Percentiles rank a stretch among this genome's conserved stretches.
These are phyloP conservation scores for Zasmidium angulare DNA, from an alignment of 2,329 filamentous ascomycete genomes.

Conservation along the genomic window DNA sequence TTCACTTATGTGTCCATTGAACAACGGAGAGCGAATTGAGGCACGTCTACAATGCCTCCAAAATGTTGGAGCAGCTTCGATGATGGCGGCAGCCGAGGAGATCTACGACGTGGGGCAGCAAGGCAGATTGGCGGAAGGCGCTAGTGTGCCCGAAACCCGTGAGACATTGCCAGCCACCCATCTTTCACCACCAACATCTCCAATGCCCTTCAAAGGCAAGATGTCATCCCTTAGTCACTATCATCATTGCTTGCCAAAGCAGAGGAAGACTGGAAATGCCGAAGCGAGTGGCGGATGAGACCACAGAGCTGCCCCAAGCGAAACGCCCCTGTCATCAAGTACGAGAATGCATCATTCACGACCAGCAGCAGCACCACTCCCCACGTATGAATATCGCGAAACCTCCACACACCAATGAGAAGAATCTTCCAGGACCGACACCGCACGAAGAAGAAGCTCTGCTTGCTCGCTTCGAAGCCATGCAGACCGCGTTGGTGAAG, in stretches of 20 bases:
- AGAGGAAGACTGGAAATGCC: background rate
- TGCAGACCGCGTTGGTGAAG: background rate
- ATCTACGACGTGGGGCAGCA: too few relatives aligned
- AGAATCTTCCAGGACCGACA: background rate
- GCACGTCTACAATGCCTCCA: background rate
- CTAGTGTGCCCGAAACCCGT: background rate
- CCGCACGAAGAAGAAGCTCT: background rate
- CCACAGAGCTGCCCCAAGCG: background rate
- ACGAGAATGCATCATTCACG: constrained; percentile 1
- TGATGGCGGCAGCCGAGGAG: background rate
- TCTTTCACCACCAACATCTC: background rate
- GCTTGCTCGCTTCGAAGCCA: background rate
- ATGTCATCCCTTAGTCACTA: background rate
- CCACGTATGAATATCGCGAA: background rate
- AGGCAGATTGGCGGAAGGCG: too few relatives aligned
- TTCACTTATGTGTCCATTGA: background rate
- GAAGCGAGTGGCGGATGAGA: constrained; percentile 5
- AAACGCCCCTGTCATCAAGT: constrained; percentile 1
- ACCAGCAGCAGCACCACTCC: background rate
- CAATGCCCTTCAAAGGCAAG: background rate
- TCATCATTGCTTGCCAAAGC: background rate
- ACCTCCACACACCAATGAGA: constrained; percentile 1
- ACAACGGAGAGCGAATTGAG: background rate
- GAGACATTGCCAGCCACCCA: background rate
- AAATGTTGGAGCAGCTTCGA: background rate